Base-by-base conservation (phyloP, 305 asterid species). In the Fraxinus sp. region DNA sequence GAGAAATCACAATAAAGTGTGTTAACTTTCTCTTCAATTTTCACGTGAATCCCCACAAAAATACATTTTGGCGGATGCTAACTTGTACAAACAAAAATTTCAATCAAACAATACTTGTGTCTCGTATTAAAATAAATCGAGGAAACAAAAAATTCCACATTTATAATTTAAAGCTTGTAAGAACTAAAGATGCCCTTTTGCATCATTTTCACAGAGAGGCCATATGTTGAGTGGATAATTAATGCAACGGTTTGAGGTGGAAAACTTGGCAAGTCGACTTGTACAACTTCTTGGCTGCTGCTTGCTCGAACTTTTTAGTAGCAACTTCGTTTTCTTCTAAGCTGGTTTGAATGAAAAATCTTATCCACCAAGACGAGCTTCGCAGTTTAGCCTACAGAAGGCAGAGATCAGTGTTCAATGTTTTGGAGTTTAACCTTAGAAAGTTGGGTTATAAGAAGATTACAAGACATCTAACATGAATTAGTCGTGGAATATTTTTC, bases 351-450 rank as follows among this genome's bases (percentile, higher is more conserved):
- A 86, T 85, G 32, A 89, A 89, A 86, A 89, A 86, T 82, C 89
- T 87, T 83, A 89, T 82, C 92, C 92, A 89, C 92, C 92, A 89
- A 64, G 91, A 83, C 5, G 90, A 74, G 78, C 87, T 89, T 68
- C 91, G 80, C 64, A 86, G 74, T 71, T 89, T 89, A 82, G 92
- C 92, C 92, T 89, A 72, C 77, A 43, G 14, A 78, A 82, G 75
- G 62, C 76, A 30, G 16, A 81, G 75, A 35, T 41, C 18, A 83
- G 33, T 41, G 57, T 1, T 20, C 8, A 9, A 3, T 32, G 32
- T 13, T 32, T 24, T n/a, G 80, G 30, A 36, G 64, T 36, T 24
- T 22, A 33, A 59, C n/a, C 76, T 62, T 39, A n/a, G 32, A 26
- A 14, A 71, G n/a, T 64, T 20, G 72, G 3, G 13, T 3, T 24